Evolutionary conservation across 495 filamentous ascomycete genomes (phyloP), one percentile per base, ranked within the genome.

Genomic region (Neurospora sp.): DNA sequence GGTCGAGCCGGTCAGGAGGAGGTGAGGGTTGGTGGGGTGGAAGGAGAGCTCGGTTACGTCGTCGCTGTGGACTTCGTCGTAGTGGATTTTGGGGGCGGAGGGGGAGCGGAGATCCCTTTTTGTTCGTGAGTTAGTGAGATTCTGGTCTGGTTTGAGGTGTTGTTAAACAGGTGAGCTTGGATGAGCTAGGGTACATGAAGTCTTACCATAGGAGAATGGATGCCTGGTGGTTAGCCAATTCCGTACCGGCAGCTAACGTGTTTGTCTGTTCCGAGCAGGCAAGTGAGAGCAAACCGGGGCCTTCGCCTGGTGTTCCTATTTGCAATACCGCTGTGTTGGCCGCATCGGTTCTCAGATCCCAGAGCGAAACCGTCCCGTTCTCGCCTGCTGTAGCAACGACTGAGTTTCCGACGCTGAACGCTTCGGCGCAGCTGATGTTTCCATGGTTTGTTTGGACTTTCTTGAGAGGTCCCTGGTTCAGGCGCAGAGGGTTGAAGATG

Each of bases 51-150:
- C 90, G 31, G 95, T 97, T 69, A 98, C 87, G 79, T 97, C 94
- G 81, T 98, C 95, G 71, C 91, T 95, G 80, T 98, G 95, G 69
- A 92, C 91, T 77, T 98, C 95, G 40, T 89, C 85, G 77, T 95
- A 96, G 77, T 91, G 84, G 37, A 87, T 83, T 68, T 84, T 81
- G 9, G 87, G 86, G 37, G 82, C 75, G 53, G 80, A 73, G 0
- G 87, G 81, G 70, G 87, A 88, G 78, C 93, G 87, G 70, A 87
- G 84, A 79, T 94, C 93, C 91, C 91, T 94, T 72, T 74, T 16
- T 20, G 18, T 38, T 68, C 37, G 35, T 71, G n/a, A 73, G 45
- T 22, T 10, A 69, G 69, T 65, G 14, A 39, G 8, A 16, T 65
- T 27, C 12, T 27, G 5, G 53, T 31, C 47, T 31, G 9, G 20